phyloP scores from a whole-genome alignment of 2,329 filamentous ascomycete species.

The Pseudodiploospora longispora region DNA sequence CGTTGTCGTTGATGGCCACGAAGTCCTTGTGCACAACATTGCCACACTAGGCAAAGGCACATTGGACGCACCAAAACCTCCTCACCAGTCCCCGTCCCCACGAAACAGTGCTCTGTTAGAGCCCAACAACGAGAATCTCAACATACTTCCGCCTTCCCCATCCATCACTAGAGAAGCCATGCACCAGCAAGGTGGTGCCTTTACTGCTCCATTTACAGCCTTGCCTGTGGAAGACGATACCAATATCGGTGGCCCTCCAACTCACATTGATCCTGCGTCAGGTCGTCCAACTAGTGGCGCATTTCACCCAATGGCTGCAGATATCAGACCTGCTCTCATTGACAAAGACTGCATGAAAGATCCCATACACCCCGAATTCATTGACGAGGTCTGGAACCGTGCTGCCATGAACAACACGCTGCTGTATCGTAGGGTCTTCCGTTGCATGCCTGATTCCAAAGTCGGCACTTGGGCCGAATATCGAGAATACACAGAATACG shows the following conservation, averaged over 20 bases:
- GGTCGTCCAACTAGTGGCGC: constrained; percentile 37
- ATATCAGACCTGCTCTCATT: constrained; percentile 66
- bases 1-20: constrained; percentile 56
- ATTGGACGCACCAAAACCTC: constrained; percentile 34
- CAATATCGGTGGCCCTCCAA: constrained; percentile 71
- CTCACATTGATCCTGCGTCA: constrained; percentile 42
- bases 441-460: constrained; percentile 93
- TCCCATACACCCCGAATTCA: constrained; percentile 73
- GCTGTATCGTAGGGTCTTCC: constrained; percentile 86
- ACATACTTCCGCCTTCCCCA: constrained; percentile 51
- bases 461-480: constrained; percentile 92
- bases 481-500: constrained; percentile 72
- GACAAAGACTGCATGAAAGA: constrained; percentile 93
- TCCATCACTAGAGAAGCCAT: constrained; percentile 52
- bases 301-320: constrained; percentile 50
- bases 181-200: constrained; percentile 58
- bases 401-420: constrained; percentile 93
- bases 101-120: constrained; percentile 9
- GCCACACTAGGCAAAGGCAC: constrained; percentile 57
- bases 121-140: constrained; percentile 29
- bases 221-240: constrained; percentile 67
- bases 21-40: constrained; percentile 61
- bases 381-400: constrained; percentile 78
- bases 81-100: constrained; percentile 23
- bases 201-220: constrained; percentile 60